phyloP scores from a whole-genome alignment of 164 flowering plant species.

The Tetrastigma voinierianum region DNA sequence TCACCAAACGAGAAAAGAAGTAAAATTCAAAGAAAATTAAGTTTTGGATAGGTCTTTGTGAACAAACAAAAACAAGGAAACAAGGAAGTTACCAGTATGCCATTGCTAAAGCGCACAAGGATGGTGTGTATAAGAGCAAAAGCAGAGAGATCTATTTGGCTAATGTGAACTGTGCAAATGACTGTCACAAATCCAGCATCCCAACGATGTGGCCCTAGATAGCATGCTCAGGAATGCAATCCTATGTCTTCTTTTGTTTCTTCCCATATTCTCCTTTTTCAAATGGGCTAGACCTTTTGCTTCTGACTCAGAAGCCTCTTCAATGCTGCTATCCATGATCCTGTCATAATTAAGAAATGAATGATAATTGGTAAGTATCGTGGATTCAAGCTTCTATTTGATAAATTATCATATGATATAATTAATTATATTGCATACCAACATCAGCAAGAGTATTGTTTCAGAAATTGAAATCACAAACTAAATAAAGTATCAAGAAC shows the following conservation, averaged over 20 bases:
- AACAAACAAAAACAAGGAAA: no score
- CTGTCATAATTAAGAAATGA: neutral
- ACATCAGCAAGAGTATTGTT: no score
- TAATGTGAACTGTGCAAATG: conserved; percentile 15
- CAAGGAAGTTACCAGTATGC: conserved; percentile 10
- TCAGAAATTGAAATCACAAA: no score
- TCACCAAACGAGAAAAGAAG: no score
- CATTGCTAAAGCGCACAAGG: conserved; percentile 8
- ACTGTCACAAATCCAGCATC: conserved; percentile 11
- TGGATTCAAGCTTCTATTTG: no score
- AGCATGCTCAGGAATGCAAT: conserved; percentile 13
- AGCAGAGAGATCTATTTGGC: conserved; percentile 6
- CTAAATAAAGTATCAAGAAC: no score
- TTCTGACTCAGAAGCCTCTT: conserved; percentile 1
- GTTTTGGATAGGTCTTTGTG: no score
- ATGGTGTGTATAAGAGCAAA: conserved; percentile 12
- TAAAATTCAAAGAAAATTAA: no score
- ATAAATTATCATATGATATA: no score
- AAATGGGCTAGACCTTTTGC: neutral
- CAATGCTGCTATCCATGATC: neutral
- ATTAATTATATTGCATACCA: no score
- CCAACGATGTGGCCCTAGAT: conserved; percentile 7
- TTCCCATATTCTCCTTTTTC: conserved; percentile 7
- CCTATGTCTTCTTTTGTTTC: conserved; percentile 13
- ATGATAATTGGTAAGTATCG: no score